Conservation (phyloP, 768 basidiomycete genomes). For the Hygrophoropsis aurantiaca region DNA sequence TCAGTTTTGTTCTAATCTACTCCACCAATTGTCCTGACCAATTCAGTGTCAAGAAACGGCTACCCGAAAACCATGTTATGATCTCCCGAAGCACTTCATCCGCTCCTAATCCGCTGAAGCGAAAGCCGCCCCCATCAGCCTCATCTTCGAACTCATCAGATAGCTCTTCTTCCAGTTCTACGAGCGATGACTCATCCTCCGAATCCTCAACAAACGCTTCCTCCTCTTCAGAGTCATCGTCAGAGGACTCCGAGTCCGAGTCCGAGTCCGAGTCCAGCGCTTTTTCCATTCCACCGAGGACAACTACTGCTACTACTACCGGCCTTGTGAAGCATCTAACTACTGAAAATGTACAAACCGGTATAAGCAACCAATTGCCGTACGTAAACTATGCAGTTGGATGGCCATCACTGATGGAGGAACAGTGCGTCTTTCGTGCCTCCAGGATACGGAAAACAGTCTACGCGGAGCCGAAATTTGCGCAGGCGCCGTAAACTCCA, state of each 20-base stretch:
- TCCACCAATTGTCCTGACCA: too few species aligned
- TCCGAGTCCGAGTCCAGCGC: too few species aligned
- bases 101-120: constrained; percentile 13
- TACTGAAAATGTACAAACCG: too few species aligned
- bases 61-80: too few species aligned
- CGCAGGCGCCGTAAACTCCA: constrained; percentile 50
- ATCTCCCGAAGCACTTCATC: background rate
- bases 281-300: too few species aligned
- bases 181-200: constrained; percentile 26
- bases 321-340: too few species aligned
- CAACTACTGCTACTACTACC: too few species aligned
- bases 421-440: constrained; percentile 36
- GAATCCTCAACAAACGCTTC: constrained; percentile 12
- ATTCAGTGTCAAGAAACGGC: too few species aligned
- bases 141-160: constrained; percentile 14
- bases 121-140: constrained; percentile 21
- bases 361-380: too few species aligned
- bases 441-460: constrained; percentile 58
- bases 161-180: constrained; percentile 11
- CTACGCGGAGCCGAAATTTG: constrained; percentile 58
- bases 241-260: constrained; percentile 26
- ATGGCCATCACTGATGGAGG: too few species aligned
- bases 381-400: too few species aligned
- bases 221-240: constrained; percentile 12
- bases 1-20: constrained; percentile 9